Percentiles rank a stretch among this genome's conserved stretches.
phyloP scores from a whole-genome alignment of 768 basidiomycete species.

The Russula lepida region DNA sequence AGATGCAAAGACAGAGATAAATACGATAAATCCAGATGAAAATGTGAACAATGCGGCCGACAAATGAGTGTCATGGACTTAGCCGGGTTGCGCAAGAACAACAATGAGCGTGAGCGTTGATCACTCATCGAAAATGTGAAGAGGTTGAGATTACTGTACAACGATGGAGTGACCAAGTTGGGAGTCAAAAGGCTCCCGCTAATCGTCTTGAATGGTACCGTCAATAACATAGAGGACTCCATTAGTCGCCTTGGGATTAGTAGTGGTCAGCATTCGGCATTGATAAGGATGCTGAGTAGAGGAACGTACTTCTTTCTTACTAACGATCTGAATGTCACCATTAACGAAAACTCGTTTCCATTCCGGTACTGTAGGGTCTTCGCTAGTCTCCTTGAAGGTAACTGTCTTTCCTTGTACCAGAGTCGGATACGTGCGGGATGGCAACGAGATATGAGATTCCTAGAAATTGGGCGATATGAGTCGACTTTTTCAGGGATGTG shows the following conservation, averaged over 20 bases:
- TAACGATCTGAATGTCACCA: conserved; percentile 45
- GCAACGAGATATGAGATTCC: conserved; percentile 43
- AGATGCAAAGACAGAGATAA: background rate
- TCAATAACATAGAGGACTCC: conserved; percentile 54
- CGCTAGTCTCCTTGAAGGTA: conserved; percentile 38
- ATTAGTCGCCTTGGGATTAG: conserved; percentile 38
- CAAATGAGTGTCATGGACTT: background rate
- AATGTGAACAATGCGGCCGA: background rate
- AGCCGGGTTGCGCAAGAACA: background rate
- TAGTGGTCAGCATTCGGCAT: background rate
- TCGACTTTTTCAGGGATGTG: background rate
- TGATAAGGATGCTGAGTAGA: background rate
- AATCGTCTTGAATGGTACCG: conserved; percentile 36
- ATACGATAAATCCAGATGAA: background rate
- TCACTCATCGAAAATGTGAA: background rate
- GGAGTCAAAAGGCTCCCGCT: background rate
- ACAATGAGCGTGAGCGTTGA: background rate
- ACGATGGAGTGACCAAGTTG: background rate
- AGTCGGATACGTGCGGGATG: conserved; percentile 43
- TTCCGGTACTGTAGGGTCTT: conserved; percentile 33
- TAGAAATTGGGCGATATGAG: conserved; percentile 20
- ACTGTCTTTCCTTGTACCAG: conserved; percentile 52
- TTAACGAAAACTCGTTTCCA: conserved; percentile 57
- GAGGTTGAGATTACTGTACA: background rate
- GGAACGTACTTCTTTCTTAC: conserved; percentile 50